Conservation (phyloP, 1,284 basidiomycete genomes). For the Apiotrichum sp. region DNA sequence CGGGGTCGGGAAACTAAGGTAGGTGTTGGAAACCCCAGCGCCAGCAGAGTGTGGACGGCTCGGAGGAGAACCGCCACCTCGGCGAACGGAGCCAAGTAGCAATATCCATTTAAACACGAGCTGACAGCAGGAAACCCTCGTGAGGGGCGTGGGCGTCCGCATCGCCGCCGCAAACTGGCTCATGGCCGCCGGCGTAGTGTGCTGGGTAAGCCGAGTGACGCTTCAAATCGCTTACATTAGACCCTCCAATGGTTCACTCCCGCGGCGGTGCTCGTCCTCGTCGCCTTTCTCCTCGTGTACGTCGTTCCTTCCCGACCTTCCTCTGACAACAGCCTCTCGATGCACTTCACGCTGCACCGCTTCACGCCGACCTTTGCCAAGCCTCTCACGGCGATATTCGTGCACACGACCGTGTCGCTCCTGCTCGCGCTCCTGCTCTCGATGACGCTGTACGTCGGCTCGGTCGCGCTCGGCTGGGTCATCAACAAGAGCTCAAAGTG, state of each 20-base stretch:
- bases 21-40: conserved; percentile 5
- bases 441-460: conserved; percentile 50
- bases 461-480: conserved; percentile 50
- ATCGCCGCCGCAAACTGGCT: conserved; percentile 75
- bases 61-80: background rate
- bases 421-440: conserved; percentile 50
- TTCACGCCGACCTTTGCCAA: conserved; percentile 41
- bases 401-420: conserved; percentile 51
- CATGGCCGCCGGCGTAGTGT: conserved; percentile 74
- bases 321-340: conserved; percentile 30
- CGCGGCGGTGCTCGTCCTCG: conserved; percentile 39
- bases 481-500: conserved; percentile 24
- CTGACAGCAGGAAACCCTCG: conserved; percentile 54
- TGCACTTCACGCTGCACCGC: conserved; percentile 40
- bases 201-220: conserved; percentile 56
- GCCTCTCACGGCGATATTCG: conserved; percentile 51
- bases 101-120: no score
- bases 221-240: conserved; percentile 24
- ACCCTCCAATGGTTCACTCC: conserved; percentile 44
- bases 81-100: background rate
- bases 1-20: conserved; percentile 76
- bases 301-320: background rate
- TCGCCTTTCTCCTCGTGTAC: conserved; percentile 44
- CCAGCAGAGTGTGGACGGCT: no score
- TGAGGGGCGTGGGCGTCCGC: conserved; percentile 68